Conservation (phyloP, 371 early-diverging fungal species). For the Thermomucor indicae-seudaticae region DNA sequence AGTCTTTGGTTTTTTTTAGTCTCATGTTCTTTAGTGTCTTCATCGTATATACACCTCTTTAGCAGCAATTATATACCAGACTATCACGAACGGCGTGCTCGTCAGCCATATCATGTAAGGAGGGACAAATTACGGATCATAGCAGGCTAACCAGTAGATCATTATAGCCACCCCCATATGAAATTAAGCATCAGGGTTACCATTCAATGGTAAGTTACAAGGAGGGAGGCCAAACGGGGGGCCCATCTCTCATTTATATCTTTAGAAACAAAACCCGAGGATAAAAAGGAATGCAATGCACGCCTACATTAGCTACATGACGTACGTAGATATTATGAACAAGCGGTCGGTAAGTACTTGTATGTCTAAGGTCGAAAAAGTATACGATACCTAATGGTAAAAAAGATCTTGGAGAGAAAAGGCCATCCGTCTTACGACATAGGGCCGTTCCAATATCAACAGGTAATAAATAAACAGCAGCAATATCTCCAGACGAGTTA, state of each 20-base stretch:
- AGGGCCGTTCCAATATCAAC: no score
- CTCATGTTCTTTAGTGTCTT: no score
- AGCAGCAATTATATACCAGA: neutral
- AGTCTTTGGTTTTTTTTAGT: no score
- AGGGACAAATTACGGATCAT: neutral
- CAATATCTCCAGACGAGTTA: neutral
- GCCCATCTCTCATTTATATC: neutral
- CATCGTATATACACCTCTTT: no score
- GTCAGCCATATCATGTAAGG: no score
- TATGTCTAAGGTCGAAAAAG: no score
- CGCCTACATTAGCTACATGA: conserved; percentile 45
- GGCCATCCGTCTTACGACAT: no score
- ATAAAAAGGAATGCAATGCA: conserved; percentile 37
- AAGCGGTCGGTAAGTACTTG: conserved; percentile 1
- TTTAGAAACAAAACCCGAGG: conserved; percentile 22
- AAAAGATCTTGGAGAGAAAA: no score
- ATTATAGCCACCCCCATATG: neutral
- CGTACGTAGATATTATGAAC: conserved; percentile 32
- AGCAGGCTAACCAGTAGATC: neutral
- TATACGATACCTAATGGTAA: no score
- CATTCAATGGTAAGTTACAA: conserved; percentile 7
- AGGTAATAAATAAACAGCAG: no score
- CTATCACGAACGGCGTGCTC: neutral
- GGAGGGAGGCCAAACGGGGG: neutral
- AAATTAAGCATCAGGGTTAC: conserved; percentile 4